Conservation (phyloP, 2,329 filamentous ascomycete genomes). For the Rutstroemia sp. region DNA sequence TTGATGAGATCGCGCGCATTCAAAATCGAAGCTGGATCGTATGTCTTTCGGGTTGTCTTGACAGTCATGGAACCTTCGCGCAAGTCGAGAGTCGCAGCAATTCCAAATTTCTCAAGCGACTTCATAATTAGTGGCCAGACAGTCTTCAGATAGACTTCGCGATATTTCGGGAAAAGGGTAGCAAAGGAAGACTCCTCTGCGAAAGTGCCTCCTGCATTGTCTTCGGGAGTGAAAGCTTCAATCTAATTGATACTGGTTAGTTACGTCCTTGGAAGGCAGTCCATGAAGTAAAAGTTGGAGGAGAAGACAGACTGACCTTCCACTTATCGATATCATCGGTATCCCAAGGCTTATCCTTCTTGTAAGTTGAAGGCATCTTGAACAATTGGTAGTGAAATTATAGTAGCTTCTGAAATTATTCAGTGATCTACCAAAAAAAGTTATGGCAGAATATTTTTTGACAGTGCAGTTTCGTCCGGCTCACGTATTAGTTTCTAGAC, state of each 20-base stretch:
- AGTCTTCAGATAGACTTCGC: slow-evolving; percentile 87
- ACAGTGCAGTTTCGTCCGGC: too few species aligned
- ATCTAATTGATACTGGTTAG: slow-evolving; percentile 39
- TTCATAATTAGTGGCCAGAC: slow-evolving; percentile 89
- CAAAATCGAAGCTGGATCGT: slow-evolving; percentile 84
- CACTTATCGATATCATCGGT: slow-evolving; percentile 97
- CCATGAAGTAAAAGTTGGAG: background rate
- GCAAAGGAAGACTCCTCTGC: slow-evolving; percentile 87
- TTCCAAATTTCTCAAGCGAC: slow-evolving; percentile 76
- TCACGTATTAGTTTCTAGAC: too few species aligned
- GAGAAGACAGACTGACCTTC: slow-evolving; percentile 48
- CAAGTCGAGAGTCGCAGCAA: slow-evolving; percentile 87
- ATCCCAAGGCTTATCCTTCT: slow-evolving; percentile 89
- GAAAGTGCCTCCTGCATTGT: slow-evolving; percentile 82
- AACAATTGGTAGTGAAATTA: slow-evolving; percentile 13
- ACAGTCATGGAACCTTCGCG: slow-evolving; percentile 96
- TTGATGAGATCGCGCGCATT: slow-evolving; percentile 95
- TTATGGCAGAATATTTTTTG: background rate
- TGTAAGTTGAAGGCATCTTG: slow-evolving; percentile 78
- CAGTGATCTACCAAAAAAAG: slow-evolving; percentile 12
- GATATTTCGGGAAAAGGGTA: slow-evolving; percentile 89
- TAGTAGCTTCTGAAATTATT: slow-evolving; percentile 1
- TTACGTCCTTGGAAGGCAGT: background rate
- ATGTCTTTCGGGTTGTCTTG: slow-evolving; percentile 87
- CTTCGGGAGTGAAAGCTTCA: slow-evolving; percentile 75